Evolutionary conservation across 2,329 filamentous ascomycete species (phyloP).

Genomic region (Aphanocladium album): DNA sequence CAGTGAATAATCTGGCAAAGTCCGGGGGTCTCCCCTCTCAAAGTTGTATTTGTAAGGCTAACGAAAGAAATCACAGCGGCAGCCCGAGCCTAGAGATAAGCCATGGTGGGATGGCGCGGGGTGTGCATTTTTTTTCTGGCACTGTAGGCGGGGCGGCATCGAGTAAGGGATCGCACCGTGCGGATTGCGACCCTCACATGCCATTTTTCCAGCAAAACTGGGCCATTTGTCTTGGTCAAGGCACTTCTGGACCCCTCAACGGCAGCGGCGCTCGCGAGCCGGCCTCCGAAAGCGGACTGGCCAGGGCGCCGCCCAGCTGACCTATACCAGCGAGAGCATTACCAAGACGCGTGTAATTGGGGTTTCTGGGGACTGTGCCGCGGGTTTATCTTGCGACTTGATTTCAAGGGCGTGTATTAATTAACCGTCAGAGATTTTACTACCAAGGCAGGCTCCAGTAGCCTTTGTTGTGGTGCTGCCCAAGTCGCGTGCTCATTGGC

Average conservation of each 20-base stretch:
- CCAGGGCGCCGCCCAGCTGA: background rate
- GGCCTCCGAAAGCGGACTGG: constrained; percentile 14
- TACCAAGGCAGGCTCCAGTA: too few species aligned
- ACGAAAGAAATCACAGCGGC: background rate
- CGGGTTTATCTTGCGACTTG: too few species aligned
- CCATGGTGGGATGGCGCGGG: constrained; percentile 10
- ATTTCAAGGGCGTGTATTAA: too few species aligned
- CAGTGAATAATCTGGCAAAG: background rate
- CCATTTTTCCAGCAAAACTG: background rate
- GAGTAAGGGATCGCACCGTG: constrained; percentile 4
- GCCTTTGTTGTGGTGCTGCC: too few species aligned
- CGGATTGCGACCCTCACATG: constrained; percentile 6
- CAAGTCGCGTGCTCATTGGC: too few species aligned
- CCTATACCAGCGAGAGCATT: constrained; percentile 13
- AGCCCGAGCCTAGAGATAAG: background rate
- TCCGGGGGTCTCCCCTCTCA: constrained; percentile 6
- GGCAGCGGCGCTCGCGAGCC: constrained; percentile 1
- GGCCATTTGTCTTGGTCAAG: background rate
- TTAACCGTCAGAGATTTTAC: too few species aligned
- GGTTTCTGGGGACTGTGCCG: too few species aligned
- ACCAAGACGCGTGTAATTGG: background rate
- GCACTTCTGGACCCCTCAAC: constrained; percentile 6
- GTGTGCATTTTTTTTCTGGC: constrained; percentile 5
- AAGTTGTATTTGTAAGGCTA: constrained; percentile 12
- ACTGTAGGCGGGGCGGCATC: constrained; percentile 6